phyloP scores from a whole-genome alignment of 306 rosid genomes.

The Rosa chinensis region DNA sequence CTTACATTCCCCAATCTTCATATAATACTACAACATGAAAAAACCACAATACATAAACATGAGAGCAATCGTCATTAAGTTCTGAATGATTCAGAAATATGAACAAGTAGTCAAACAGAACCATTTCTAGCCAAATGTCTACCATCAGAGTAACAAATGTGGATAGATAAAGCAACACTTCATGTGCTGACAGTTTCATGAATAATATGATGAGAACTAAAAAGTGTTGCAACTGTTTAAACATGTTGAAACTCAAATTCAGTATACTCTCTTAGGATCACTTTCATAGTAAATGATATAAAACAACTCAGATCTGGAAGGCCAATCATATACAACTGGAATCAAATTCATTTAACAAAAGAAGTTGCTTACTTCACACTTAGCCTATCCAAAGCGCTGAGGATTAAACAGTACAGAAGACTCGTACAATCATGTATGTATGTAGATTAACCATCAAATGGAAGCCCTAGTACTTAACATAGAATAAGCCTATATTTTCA shows the following conservation, averaged over 20 bases:
- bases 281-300: neutral
- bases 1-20: constrained; percentile 90
- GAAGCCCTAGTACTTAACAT: neutral
- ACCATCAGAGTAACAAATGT: neutral
- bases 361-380: constrained; percentile 70
- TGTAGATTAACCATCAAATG: neutral
- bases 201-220: constrained; percentile 5
- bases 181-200: neutral
- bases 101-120: neutral
- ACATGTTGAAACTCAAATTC: neutral
- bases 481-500: neutral
- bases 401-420: constrained; percentile 43
- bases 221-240: neutral
- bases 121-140: neutral
- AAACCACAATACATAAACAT: constrained; percentile 6
- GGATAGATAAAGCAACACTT: neutral
- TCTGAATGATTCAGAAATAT: neutral
- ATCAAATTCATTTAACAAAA: constrained; percentile 7
- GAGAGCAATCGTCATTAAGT: neutral
- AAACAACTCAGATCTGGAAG: neutral
- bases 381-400: constrained; percentile 86
- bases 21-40: constrained; percentile 56
- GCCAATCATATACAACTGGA: neutral
- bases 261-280: neutral
- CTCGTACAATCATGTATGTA: neutral